A percentile compares a stretch with the other conserved stretches of the same genome.
Evolutionary conservation across 2,329 filamentous ascomycete species (phyloP).

Genomic region (Aspergillus sp.): DNA sequence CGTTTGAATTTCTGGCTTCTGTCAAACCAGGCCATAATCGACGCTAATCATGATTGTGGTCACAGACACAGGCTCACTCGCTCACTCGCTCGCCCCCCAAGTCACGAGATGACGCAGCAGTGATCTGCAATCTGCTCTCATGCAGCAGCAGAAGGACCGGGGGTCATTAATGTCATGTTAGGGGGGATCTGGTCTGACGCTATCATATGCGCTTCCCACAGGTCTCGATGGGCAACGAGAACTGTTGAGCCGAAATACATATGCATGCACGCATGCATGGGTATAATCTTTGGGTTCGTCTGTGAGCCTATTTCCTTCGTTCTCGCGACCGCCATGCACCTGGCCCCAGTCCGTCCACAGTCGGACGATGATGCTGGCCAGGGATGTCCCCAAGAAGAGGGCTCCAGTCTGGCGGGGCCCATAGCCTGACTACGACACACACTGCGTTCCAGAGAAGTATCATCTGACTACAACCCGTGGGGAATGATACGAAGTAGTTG

Average conservation of each 20-base stretch:
- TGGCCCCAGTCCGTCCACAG: background rate
- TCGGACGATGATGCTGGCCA: background rate
- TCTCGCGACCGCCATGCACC: background rate
- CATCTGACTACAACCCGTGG: background rate
- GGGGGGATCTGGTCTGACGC: constrained; percentile 16
- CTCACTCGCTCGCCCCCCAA: background rate
- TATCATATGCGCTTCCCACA: constrained; percentile 20
- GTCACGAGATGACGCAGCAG: constrained; percentile 26
- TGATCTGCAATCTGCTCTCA: constrained; percentile 17
- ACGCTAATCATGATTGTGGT: constrained; percentile 19
- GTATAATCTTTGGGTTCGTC: constrained; percentile 4
- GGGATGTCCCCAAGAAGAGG: background rate
- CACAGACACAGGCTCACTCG: constrained; percentile 13
- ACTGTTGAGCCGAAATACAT: constrained; percentile 14
- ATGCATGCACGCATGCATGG: constrained; percentile 13
- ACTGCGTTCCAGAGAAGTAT: constrained; percentile 1
- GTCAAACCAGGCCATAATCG: constrained; percentile 11
- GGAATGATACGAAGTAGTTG: background rate
- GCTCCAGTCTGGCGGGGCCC: background rate
- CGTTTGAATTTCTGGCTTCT: constrained; percentile 16
- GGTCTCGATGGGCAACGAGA: constrained; percentile 14
- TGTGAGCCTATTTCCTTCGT: constrained; percentile 2
- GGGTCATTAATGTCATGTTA: constrained; percentile 17
- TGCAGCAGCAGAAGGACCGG: constrained; percentile 17
- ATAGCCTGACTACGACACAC: background rate